Evolutionary conservation across 768 basidiomycete genomes (phyloP).

Genomic region (Mycena polygramma): DNA sequence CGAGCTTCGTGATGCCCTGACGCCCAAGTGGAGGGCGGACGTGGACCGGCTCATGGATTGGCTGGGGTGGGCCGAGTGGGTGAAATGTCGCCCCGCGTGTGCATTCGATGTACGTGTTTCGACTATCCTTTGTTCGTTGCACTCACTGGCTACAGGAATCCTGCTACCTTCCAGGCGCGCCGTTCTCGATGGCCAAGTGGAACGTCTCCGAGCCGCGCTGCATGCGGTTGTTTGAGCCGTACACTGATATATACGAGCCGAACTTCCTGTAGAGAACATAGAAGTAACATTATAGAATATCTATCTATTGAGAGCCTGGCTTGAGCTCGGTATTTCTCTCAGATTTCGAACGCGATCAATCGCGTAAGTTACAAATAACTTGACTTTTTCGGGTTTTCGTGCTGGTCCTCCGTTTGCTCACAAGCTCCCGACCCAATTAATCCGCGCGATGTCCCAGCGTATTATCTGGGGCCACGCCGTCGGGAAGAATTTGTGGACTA

Average conservation of each 20-base stretch:
- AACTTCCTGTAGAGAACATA: neutral
- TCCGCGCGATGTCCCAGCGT: neutral
- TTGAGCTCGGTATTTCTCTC: neutral
- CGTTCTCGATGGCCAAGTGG: slow-evolving; percentile 32
- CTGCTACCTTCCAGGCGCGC: slow-evolving; percentile 29
- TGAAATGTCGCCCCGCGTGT: slow-evolving; percentile 62
- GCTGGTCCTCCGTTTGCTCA: neutral
- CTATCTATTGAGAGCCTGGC: neutral
- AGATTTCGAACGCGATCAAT: neutral
- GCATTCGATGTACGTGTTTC: slow-evolving; percentile 53
- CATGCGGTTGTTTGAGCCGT: slow-evolving; percentile 30
- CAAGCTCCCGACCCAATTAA: too few relatives aligned
- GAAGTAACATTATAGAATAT: neutral
- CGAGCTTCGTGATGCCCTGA: slow-evolving; percentile 26
- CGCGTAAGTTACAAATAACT: neutral
- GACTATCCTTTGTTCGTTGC: neutral
- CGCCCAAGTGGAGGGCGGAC: slow-evolving; percentile 51
- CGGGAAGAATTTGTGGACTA: slow-evolving; percentile 23
- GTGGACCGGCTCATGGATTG: slow-evolving; percentile 57
- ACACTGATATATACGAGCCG: neutral
- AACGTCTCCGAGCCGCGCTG: slow-evolving; percentile 21
- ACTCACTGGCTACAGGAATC: slow-evolving; percentile 21
- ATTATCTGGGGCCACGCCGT: neutral
- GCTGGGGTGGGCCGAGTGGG: slow-evolving; percentile 68
- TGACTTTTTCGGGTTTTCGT: neutral